phyloP scores from a whole-genome alignment of 2,329 filamentous ascomycete genomes.

The Trichoderma polysporum region DNA sequence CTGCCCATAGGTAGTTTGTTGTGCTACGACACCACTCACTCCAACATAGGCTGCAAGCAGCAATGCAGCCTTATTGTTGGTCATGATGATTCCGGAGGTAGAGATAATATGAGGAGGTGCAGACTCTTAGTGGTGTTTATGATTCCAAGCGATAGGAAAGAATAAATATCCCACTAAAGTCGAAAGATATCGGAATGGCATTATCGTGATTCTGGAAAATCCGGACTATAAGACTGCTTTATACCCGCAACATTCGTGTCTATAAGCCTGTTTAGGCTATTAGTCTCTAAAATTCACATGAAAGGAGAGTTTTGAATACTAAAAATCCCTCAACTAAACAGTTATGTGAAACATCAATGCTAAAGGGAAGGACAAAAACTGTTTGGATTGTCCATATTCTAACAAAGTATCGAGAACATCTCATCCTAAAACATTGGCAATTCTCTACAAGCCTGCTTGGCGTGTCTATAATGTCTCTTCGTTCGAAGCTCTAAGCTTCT shows the following conservation, averaged over 20 bases:
- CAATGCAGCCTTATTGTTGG: not conserved
- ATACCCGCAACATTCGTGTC: not conserved
- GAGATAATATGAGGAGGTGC: not conserved
- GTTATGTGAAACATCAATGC: not conserved
- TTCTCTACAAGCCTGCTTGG: not conserved
- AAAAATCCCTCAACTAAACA: not conserved
- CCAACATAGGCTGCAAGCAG: constrained; percentile 5
- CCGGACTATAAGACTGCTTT: not conserved
- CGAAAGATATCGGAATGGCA: not conserved
- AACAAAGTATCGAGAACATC: not conserved
- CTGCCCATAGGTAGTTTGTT: not conserved
- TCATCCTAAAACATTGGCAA: not conserved
- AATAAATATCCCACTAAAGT: not conserved
- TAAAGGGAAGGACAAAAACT: not conserved
- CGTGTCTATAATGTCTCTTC: not conserved
- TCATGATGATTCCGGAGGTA: not conserved
- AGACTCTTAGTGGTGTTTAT: not conserved
- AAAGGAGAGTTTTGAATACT: not conserved
- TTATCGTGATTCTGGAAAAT: not conserved
- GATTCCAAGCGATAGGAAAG: not conserved
- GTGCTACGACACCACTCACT: not conserved
- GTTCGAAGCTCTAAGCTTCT: not conserved
- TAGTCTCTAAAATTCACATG: not conserved
- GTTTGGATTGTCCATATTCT: not conserved
- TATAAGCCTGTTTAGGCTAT: constrained; percentile 4